Evolutionary conservation across 2,329 filamentous ascomycete species (phyloP).

Genomic region (Xylariaceae sp.): DNA sequence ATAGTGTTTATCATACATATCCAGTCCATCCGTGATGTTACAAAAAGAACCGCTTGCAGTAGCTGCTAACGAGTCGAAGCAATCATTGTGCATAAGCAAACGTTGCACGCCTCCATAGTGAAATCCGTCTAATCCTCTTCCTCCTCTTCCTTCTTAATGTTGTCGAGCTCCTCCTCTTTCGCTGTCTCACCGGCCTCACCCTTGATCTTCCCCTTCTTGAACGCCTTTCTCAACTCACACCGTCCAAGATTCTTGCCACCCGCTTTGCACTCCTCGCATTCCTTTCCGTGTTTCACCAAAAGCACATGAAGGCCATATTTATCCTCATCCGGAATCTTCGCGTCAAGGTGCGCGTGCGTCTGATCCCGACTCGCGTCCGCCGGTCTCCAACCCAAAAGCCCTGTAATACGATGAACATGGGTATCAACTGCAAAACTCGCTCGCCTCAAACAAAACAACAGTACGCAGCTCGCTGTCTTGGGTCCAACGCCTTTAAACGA

Average conservation of each 20-base stretch:
- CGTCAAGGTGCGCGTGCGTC: slow-evolving; percentile 48
- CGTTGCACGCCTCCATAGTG: not conserved
- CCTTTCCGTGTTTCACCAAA: slow-evolving; percentile 44
- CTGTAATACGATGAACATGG: slow-evolving; percentile 48
- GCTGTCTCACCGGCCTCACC: slow-evolving; percentile 14
- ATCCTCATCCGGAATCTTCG: slow-evolving; percentile 41
- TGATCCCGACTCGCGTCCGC: slow-evolving; percentile 38
- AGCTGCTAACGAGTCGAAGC: not conserved
- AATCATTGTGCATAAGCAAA: not conserved
- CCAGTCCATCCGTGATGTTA: too few relatives aligned
- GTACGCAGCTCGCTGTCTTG: slow-evolving; percentile 52
- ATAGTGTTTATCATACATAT: too few relatives aligned
- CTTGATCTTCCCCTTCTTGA: slow-evolving; percentile 27
- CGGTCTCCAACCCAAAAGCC: slow-evolving; percentile 47
- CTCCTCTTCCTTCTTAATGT: slow-evolving; percentile 7
- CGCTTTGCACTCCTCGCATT: slow-evolving; percentile 43
- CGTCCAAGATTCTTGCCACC: slow-evolving; percentile 37
- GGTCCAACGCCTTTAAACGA: slow-evolving; percentile 49
- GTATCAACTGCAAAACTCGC: slow-evolving; percentile 52
- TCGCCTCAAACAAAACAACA: slow-evolving; percentile 47
- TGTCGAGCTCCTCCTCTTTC: slow-evolving; percentile 9
- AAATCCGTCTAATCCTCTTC: not conserved
- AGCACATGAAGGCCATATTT: slow-evolving; percentile 50
- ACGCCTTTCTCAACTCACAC: slow-evolving; percentile 40
- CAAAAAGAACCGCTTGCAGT: too few relatives aligned